Percentiles rank a stretch among this genome's conserved stretches.
phyloP scores from a whole-genome alignment of 78 protist species.

The Dictyostelium firmibasis region DNA sequence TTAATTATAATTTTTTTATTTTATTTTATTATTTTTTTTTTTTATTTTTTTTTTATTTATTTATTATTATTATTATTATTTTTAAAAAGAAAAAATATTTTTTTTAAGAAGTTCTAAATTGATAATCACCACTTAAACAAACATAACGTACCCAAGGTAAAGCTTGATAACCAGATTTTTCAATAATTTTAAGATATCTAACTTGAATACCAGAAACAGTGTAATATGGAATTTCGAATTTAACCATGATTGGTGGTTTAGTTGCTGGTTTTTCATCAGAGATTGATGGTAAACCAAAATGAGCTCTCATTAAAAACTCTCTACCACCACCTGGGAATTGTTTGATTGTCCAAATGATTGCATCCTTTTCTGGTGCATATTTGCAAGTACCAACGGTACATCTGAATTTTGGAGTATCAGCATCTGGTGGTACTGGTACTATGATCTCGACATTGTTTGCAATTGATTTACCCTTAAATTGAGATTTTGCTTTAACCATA shows the following conservation, averaged over 20 bases:
- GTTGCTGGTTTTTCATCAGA: constrained; percentile 84
- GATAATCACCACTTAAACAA: constrained; percentile 35
- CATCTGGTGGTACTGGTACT: constrained; percentile 98
- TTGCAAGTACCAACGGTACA: constrained; percentile 89
- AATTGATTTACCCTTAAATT: constrained; percentile 92
- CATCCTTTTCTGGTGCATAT: constrained; percentile 96
- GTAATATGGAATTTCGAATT: constrained; percentile 99
- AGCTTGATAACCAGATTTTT: constrained; percentile 98
- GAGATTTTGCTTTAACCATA: constrained; percentile 94
- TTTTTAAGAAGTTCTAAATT: constrained; percentile 13
- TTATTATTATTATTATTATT: not conserved
- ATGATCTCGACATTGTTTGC: constrained; percentile 96
- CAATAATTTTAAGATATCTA: constrained; percentile 97
- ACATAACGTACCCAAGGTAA: constrained; percentile 99
- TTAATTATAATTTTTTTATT: not conserved
- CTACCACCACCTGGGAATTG: constrained; percentile 95
- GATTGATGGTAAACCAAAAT: constrained; percentile 96
- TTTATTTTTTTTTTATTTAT: not conserved
- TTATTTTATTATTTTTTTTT: not conserved
- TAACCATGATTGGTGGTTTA: constrained; percentile 94
- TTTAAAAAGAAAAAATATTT: not conserved
- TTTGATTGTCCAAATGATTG: constrained; percentile 97
- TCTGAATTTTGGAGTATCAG: constrained; percentile 96
- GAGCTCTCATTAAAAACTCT: constrained; percentile 93
- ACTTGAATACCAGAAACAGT: constrained; percentile 99